A percentile compares a stretch with the other conserved stretches of the same genome.
Conservation (phyloP, 192 early-diverging fungal genomes). For the Backusella australiensis region DNA sequence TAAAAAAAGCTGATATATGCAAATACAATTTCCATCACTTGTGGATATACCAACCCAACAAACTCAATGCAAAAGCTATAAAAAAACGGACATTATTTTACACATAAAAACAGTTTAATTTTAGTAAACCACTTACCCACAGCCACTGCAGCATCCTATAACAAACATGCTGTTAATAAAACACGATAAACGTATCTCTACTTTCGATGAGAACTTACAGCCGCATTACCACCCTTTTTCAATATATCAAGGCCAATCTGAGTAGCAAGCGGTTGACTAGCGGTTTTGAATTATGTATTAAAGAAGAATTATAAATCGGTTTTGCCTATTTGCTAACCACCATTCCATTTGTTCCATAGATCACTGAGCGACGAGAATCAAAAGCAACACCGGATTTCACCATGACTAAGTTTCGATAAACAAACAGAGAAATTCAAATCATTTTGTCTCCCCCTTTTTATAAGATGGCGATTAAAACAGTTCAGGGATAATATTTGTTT, state of each 20-base stretch:
- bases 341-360: conserved; percentile 62
- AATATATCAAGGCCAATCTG: conserved; percentile 64
- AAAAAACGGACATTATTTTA: not conserved
- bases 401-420: not conserved
- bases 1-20: not conserved
- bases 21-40: not conserved
- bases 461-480: not conserved
- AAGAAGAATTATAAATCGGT: not conserved
- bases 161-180: not conserved
- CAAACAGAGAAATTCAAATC: not conserved
- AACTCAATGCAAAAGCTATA: not conserved
- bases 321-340: conserved; percentile 44
- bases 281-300: not conserved
- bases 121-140: conserved; percentile 11
- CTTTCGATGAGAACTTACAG: conserved; percentile 40
- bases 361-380: conserved; percentile 46
- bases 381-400: not conserved
- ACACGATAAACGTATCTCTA: not conserved
- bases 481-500: not conserved
- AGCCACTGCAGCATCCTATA: conserved; percentile 57
- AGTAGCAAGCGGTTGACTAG: conserved; percentile 70
- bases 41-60: not conserved
- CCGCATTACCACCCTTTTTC: conserved; percentile 71
- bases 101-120: not conserved
- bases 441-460: not conserved